These are phyloP conservation scores for Asterella californica DNA, from an alignment of 225 moss, liverwort and hornwort genomes.

Conservation along the genomic window DNA sequence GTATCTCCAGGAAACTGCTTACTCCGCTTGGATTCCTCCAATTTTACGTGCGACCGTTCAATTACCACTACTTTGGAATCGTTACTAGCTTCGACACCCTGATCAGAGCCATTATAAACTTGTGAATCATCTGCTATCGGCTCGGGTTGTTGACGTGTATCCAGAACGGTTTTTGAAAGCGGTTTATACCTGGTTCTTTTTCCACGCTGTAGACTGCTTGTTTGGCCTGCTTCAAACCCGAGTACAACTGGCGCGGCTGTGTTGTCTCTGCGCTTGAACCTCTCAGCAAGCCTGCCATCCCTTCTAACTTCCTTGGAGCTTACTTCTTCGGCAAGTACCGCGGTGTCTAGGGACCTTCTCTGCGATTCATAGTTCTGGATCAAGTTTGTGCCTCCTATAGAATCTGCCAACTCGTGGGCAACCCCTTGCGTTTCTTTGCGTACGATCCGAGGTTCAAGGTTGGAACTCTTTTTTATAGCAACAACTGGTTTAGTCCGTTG, in stretches of 20 bases:
- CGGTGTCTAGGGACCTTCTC: neutral
- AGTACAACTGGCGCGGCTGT: neutral
- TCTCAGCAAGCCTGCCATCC: slow-evolving; percentile 33
- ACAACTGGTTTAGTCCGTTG: neutral
- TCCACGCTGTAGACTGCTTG: neutral
- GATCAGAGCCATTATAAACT: neutral
- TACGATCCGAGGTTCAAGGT: neutral
- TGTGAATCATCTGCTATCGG: neutral
- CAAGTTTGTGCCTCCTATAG: neutral
- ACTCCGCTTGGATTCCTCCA: neutral
- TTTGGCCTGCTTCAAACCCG: neutral
- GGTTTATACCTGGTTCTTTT: slow-evolving; percentile 5
- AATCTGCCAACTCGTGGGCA: neutral
- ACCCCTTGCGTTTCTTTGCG: neutral
- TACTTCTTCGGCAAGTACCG: neutral
- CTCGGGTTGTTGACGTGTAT: neutral
- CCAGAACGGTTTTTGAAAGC: neutral
- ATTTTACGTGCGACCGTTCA: neutral
- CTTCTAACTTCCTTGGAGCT: slow-evolving; percentile 6
- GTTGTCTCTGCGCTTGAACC: slow-evolving; percentile 20
- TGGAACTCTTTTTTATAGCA: neutral
- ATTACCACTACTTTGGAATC: neutral
- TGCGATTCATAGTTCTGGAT: neutral
- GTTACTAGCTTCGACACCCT: neutral
- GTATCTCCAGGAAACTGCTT: neutral